A percentile compares a stretch with the other conserved stretches of the same genome.
These are phyloP conservation scores for Paxillus ammoniavirescens DNA, from an alignment of 768 basidiomycete species.

Conservation along the genomic window DNA sequence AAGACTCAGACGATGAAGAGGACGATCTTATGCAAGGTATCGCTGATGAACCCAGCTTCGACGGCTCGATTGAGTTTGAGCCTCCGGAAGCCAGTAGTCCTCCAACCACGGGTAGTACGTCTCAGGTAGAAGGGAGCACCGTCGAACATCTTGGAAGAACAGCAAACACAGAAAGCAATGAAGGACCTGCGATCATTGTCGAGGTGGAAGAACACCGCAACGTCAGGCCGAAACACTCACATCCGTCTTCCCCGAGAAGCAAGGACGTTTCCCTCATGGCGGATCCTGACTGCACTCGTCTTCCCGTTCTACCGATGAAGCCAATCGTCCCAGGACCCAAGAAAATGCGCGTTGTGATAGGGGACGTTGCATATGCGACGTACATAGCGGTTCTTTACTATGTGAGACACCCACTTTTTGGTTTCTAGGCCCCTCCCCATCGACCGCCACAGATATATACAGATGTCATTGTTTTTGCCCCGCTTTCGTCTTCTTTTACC, in stretches of 20 bases:
- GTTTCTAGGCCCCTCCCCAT: slow-evolving; percentile 6
- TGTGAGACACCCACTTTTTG: slow-evolving; percentile 39
- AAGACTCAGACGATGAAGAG: slow-evolving; percentile 55
- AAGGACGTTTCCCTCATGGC: slow-evolving; percentile 18
- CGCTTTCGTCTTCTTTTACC: slow-evolving; percentile 70
- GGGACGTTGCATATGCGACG: slow-evolving; percentile 60
- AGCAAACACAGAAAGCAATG: neutral
- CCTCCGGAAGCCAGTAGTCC: slow-evolving; percentile 5
- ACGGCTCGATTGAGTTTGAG: slow-evolving; percentile 25
- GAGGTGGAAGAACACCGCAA: slow-evolving; percentile 25
- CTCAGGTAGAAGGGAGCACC: slow-evolving; percentile 5
- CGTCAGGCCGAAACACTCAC: slow-evolving; percentile 33
- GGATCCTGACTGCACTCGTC: slow-evolving; percentile 6
- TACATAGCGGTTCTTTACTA: slow-evolving; percentile 75
- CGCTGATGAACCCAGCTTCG: slow-evolving; percentile 32
- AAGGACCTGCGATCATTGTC: neutral
- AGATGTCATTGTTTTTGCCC: slow-evolving; percentile 80
- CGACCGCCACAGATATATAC: slow-evolving; percentile 65
- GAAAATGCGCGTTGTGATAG: slow-evolving; percentile 52
- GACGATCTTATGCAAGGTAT: slow-evolving; percentile 40
- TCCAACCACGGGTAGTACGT: neutral
- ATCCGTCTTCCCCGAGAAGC: slow-evolving; percentile 40
- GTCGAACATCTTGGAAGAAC: slow-evolving; percentile 3
- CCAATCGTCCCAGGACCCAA: slow-evolving; percentile 40
- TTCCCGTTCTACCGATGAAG: neutral